Percentiles rank a stretch among this genome's conserved stretches.
phyloP scores from a whole-genome alignment of 352 stramenopile genomes.

The Globisporangium spinosum region DNA sequence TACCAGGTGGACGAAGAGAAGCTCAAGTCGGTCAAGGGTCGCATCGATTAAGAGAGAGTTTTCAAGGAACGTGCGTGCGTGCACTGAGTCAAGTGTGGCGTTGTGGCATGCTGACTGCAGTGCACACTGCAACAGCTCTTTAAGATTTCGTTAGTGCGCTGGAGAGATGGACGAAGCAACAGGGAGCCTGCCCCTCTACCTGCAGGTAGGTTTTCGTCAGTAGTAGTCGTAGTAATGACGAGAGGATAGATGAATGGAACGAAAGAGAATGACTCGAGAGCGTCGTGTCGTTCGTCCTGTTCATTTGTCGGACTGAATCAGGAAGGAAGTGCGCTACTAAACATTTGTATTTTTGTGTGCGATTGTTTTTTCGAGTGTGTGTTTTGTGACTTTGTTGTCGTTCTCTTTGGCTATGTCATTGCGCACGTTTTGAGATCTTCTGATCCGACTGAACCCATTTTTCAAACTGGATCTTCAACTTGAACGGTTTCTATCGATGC shows the following conservation, averaged over 20 bases:
- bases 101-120: not conserved
- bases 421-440: not conserved
- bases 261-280: not conserved
- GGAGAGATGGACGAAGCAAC: not conserved
- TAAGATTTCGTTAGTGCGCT: not conserved
- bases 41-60: conserved; percentile 24
- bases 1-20: conserved; percentile 93
- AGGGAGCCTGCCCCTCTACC: not conserved
- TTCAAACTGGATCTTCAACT: not conserved
- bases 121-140: not conserved
- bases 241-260: conserved; percentile 9
- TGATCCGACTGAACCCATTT: not conserved
- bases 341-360: conserved; percentile 2
- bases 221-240: conserved; percentile 2
- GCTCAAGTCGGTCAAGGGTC: conserved; percentile 93
- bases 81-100: not conserved
- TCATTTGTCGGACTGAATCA: not conserved
- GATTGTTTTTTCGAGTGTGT: not conserved
- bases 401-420: not conserved
- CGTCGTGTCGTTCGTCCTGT: not conserved
- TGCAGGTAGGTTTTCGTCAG: not conserved
- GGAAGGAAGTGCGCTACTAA: not conserved
- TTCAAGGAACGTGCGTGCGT: not conserved
- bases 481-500: not conserved
- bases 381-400: not conserved